Percentiles rank a stretch among this genome's conserved stretches.
phyloP scores from a whole-genome alignment of 2,329 filamentous ascomycete genomes.

The Xylaria sp. region DNA sequence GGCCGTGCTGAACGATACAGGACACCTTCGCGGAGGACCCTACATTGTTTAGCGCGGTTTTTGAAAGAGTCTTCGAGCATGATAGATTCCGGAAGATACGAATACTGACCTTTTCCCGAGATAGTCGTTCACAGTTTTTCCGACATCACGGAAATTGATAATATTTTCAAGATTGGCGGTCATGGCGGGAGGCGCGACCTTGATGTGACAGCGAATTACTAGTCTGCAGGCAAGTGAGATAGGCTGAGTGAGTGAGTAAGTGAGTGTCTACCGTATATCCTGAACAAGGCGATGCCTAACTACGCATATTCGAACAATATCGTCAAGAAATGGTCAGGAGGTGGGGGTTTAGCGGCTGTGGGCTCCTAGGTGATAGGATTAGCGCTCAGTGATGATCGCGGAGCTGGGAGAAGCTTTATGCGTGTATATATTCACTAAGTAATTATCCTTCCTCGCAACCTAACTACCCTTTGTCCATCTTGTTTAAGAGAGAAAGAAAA shows the following conservation, averaged over 20 bases:
- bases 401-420: neutral
- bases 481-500: too few species aligned
- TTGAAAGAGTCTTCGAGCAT: neutral
- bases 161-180: conserved; percentile 58
- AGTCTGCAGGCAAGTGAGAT: neutral
- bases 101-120: conserved; percentile 58
- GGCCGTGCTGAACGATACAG: conserved; percentile 72
- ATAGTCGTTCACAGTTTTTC: conserved; percentile 66
- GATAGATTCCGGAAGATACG: too few species aligned
- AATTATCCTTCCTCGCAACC: neutral
- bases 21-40: conserved; percentile 63
- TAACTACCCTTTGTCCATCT: too few species aligned
- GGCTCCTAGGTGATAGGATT: neutral
- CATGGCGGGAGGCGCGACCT: conserved; percentile 21
- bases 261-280: too few species aligned
- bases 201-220: neutral
- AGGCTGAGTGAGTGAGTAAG: too few species aligned
- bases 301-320: neutral
- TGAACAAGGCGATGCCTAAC: too few species aligned
- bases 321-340: neutral
- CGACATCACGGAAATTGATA: conserved; percentile 80
- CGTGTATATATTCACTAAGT: neutral
- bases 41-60: conserved; percentile 31
- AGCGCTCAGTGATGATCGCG: neutral
- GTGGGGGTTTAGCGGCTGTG: neutral